A percentile compares a stretch with the other conserved stretches of the same genome.
phyloP scores from a whole-genome alignment of 2,329 filamentous ascomycete genomes.

The Cytospora schulzeri region DNA sequence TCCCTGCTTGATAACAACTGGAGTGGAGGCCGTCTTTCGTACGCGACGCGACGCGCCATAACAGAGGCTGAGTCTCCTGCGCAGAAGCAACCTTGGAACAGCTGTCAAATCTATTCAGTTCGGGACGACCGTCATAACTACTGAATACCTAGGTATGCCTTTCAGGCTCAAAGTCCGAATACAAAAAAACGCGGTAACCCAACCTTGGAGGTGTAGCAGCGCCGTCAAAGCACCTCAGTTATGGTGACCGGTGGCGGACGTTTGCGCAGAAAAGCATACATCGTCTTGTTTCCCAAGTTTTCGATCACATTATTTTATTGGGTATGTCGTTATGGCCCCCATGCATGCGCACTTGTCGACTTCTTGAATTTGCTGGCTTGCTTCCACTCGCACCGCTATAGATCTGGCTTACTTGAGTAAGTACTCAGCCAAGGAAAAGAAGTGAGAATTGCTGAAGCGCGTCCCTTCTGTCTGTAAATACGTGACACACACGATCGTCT shows the following conservation, averaged over 20 bases:
- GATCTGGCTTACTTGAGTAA: too few relatives aligned
- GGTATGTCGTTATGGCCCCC: too few relatives aligned
- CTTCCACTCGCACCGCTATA: too few relatives aligned
- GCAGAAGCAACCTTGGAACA: background rate
- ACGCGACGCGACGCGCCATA: background rate
- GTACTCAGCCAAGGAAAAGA: background rate
- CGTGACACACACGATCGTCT: too few relatives aligned
- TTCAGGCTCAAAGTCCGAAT: background rate
- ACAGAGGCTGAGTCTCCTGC: background rate
- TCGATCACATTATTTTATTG: background rate
- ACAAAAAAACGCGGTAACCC: background rate
- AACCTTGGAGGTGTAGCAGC: background rate
- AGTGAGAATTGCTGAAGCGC: too few relatives aligned
- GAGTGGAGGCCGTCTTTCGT: background rate
- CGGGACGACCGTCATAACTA: background rate
- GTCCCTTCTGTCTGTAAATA: too few relatives aligned
- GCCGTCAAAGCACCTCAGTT: constrained; percentile 15
- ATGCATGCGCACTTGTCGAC: too few relatives aligned
- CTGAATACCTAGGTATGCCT: background rate
- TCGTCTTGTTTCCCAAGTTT: background rate
- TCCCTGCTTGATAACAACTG: background rate
- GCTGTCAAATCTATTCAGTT: background rate
- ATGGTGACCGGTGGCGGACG: constrained; percentile 7
- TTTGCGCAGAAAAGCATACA: background rate
- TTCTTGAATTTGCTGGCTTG: too few relatives aligned